Evolutionary conservation across 2,329 filamentous ascomycete species (phyloP), one percentile per base, ranked within the genome.

Genomic region (Hymenoscyphus occultus): DNA sequence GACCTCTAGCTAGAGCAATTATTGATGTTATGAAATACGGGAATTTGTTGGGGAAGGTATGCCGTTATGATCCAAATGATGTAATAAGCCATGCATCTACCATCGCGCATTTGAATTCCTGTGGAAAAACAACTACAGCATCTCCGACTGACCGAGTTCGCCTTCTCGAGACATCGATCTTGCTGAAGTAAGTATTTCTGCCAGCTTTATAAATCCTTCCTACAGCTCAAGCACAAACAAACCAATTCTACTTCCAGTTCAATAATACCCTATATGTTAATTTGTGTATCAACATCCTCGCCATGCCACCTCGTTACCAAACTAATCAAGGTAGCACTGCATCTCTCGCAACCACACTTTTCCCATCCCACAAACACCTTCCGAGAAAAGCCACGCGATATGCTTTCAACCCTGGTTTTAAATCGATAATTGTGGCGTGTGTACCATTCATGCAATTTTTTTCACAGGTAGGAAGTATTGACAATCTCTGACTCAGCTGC

Each of bases 371-470:
- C 48, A 54, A 54, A 19, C 48, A 28, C n/a, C 48, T 54, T 54
- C 48, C 48, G 48, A 54, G 48, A 28, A 22, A 28, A 54, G 48
- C 48, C 48, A 54, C 48, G 48, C 48, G 48, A 54, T 54, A 19
- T 54, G 19, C 48, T 54, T 54, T 54, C 13, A 54, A 54, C 19
- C 45, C 19, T 54, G 48, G 10, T 12, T 35, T 54, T 4, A 19
- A 54, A 54, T 54, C 12, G 19, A 54, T 22, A 54, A 54, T 13
- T 7, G 48, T 10, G 13, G 5, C 10, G 4, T 5, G 22, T 2
- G 10, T 1, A n/a, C 19, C 48, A 4, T 13, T 1, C 19, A 22
- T 22, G 13, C 10, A 12, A 28, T 35, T 1, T 35, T 7, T 4
- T 35, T 1, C 35, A 35, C 5, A 54, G 22, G 19, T 5, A 19